phyloP scores from a whole-genome alignment of 1,284 basidiomycete genomes.

The Chondrostereum purpureum region DNA sequence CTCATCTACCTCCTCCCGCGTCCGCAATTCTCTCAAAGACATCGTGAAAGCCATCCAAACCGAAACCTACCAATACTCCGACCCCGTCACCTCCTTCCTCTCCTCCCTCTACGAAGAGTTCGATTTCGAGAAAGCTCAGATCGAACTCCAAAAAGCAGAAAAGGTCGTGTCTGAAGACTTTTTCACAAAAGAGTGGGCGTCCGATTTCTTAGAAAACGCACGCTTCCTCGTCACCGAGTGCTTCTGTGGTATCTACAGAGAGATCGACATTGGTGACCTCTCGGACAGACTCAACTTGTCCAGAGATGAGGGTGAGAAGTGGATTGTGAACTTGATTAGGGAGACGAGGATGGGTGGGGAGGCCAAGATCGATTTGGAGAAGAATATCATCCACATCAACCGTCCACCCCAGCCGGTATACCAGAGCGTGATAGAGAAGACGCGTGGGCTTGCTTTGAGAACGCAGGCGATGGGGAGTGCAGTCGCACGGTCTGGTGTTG shows the following conservation, averaged over 20 bases:
- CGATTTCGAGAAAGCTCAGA: conserved; percentile 80
- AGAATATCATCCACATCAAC: conserved; percentile 97
- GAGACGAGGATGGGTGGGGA: conserved; percentile 95
- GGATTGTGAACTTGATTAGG: conserved; percentile 97
- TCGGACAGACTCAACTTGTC: conserved; percentile 90
- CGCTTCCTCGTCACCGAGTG: conserved; percentile 94
- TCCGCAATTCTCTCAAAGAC: conserved; percentile 81
- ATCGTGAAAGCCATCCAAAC: conserved; percentile 87
- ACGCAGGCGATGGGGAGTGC: conserved; percentile 89
- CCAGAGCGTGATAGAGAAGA: conserved; percentile 95
- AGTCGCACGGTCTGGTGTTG: conserved; percentile 48
- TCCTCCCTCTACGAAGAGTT: conserved; percentile 92
- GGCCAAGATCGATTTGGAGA: conserved; percentile 95
- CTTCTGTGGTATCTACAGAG: conserved; percentile 95
- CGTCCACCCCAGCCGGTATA: conserved; percentile 87
- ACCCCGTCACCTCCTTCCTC: conserved; percentile 91
- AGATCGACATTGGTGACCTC: conserved; percentile 94
- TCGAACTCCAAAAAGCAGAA: conserved; percentile 64
- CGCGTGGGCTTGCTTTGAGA: conserved; percentile 85
- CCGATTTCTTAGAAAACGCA: conserved; percentile 94
- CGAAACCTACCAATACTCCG: conserved; percentile 92
- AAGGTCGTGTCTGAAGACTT: conserved; percentile 88
- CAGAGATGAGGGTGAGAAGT: conserved; percentile 94
- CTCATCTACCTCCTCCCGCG: conserved; percentile 47
- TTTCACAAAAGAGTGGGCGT: conserved; percentile 86